phyloP scores from a whole-genome alignment of 1,284 basidiomycete genomes.

The Cutaneotrichosporon sp. region DNA sequence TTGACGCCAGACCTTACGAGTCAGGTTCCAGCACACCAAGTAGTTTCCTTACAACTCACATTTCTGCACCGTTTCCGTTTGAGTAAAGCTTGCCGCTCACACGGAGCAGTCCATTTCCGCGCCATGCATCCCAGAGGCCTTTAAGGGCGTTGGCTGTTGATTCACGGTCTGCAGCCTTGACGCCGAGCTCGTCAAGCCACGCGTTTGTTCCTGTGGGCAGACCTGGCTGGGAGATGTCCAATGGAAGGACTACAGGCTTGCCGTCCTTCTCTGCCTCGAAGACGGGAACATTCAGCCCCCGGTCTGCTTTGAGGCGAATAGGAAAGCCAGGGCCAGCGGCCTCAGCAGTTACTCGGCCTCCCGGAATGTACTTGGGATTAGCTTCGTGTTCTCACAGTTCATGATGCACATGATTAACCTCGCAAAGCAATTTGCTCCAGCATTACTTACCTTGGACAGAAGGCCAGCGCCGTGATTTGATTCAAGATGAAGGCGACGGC shows the following conservation, averaged over 20 bases:
- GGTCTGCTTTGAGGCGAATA: background rate
- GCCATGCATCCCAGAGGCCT: constrained; percentile 17
- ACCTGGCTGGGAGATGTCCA: constrained; percentile 6
- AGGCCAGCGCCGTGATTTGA: constrained; percentile 1
- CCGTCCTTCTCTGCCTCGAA: constrained; percentile 12
- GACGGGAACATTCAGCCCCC: constrained; percentile 9
- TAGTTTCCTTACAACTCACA: constrained; percentile 1
- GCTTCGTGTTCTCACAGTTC: background rate
- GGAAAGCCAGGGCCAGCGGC: background rate
- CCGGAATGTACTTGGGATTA: background rate
- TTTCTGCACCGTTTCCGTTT: background rate
- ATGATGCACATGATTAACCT: too few species aligned
- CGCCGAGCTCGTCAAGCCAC: constrained; percentile 10
- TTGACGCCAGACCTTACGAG: constrained; percentile 1
- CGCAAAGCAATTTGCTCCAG: background rate
- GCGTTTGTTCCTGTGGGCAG: constrained; percentile 10
- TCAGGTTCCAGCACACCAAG: background rate
- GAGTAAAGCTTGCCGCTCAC: constrained; percentile 10
- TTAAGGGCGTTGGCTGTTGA: constrained; percentile 5
- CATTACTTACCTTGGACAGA: constrained; percentile 7
- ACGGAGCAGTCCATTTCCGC: constrained; percentile 14
- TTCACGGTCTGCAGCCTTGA: constrained; percentile 1
- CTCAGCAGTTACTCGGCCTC: constrained; percentile 1
- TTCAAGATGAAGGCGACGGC: constrained; percentile 9
- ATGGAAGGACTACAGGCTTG: constrained; percentile 8